Evolutionary conservation across 2,329 filamentous ascomycete genomes (phyloP).

Genomic region (Escovopsis sp.): DNA sequence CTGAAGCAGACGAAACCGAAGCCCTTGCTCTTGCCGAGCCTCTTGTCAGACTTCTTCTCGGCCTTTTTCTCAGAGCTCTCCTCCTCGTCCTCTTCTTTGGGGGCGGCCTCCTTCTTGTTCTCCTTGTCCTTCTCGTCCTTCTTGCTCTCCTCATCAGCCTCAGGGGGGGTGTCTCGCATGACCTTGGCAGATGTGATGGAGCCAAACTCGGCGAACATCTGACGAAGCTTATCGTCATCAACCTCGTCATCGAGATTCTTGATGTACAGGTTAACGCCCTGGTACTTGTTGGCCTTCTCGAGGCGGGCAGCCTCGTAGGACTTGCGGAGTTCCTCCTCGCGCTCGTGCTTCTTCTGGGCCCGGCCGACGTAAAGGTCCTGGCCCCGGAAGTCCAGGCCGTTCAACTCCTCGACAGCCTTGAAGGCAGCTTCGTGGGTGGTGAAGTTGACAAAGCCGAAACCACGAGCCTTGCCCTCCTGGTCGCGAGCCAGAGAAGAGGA

Average conservation of each 20-base stretch:
- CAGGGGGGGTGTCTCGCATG: slow-evolving; percentile 68
- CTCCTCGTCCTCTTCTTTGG: slow-evolving; percentile 20
- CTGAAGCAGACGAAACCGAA: slow-evolving; percentile 99
- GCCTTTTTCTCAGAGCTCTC: slow-evolving; percentile 41
- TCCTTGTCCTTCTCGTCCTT: slow-evolving; percentile 35
- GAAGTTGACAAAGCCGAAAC: slow-evolving; percentile 95
- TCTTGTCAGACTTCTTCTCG: slow-evolving; percentile 44
- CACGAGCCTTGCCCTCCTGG: slow-evolving; percentile 79
- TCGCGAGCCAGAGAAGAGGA: slow-evolving; percentile 89
- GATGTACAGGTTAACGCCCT: slow-evolving; percentile 98
- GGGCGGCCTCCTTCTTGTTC: slow-evolving; percentile 30
- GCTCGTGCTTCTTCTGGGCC: slow-evolving; percentile 99
- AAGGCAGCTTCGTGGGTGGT: slow-evolving; percentile 76
- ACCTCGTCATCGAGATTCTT: slow-evolving; percentile 97
- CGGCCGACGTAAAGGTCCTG: slow-evolving; percentile 97
- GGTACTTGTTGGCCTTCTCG: slow-evolving; percentile 98
- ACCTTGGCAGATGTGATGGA: slow-evolving; percentile 98
- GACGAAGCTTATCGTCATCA: slow-evolving; percentile 93
- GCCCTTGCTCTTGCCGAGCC: slow-evolving; percentile 96
- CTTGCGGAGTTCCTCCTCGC: slow-evolving; percentile 96
- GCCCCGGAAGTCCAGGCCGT: slow-evolving; percentile 80
- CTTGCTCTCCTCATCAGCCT: slow-evolving; percentile 39
- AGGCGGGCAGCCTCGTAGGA: slow-evolving; percentile 95
- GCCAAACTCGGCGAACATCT: slow-evolving; percentile 81
- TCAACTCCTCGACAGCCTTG: slow-evolving; percentile 79